Percentiles rank a stretch among this genome's conserved stretches.
Conservation (phyloP, 768 basidiomycete species). For the Suillus variegatus region DNA sequence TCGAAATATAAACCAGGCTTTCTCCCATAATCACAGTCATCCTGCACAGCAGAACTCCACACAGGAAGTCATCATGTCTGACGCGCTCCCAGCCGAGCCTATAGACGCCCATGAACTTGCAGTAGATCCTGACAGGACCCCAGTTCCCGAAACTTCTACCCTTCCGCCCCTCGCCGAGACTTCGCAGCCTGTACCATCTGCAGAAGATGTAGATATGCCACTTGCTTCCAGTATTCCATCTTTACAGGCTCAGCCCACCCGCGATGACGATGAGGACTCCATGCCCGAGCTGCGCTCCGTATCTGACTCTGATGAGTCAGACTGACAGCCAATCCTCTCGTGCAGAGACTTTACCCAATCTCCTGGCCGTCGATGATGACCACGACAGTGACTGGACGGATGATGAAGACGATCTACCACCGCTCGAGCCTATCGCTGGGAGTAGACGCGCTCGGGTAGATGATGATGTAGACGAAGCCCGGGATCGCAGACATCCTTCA, state of each 20-base stretch:
- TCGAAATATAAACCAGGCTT: slow-evolving; percentile 34
- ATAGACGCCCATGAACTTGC: neutral
- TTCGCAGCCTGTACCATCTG: slow-evolving; percentile 10
- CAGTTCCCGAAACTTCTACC: slow-evolving; percentile 8
- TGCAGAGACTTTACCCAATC: slow-evolving; percentile 28
- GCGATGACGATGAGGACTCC: slow-evolving; percentile 36
- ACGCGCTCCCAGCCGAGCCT: slow-evolving; percentile 10
- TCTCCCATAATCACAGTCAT: slow-evolving; percentile 15
- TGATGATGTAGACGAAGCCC: slow-evolving; percentile 59
- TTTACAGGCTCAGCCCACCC: slow-evolving; percentile 3
- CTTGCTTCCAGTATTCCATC: neutral
- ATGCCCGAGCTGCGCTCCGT: slow-evolving; percentile 45
- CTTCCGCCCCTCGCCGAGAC: slow-evolving; percentile 5
- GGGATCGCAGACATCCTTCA: slow-evolving; percentile 66
- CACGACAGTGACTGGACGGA: slow-evolving; percentile 30
- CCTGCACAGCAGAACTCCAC: slow-evolving; percentile 1
- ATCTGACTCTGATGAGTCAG: slow-evolving; percentile 39
- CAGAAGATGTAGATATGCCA: slow-evolving; percentile 13
- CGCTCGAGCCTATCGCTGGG: slow-evolving; percentile 32
- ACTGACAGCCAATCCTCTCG: slow-evolving; percentile 30
- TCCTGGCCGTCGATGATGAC: slow-evolving; percentile 33
- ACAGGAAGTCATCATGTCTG: neutral
- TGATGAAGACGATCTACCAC: slow-evolving; percentile 32
- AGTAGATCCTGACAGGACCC: slow-evolving; percentile 4
- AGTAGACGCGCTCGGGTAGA: slow-evolving; percentile 59